These are phyloP conservation scores for Rhododendron ferrugineum DNA, from an alignment of 148 eudicot species.

Conservation along the genomic window DNA sequence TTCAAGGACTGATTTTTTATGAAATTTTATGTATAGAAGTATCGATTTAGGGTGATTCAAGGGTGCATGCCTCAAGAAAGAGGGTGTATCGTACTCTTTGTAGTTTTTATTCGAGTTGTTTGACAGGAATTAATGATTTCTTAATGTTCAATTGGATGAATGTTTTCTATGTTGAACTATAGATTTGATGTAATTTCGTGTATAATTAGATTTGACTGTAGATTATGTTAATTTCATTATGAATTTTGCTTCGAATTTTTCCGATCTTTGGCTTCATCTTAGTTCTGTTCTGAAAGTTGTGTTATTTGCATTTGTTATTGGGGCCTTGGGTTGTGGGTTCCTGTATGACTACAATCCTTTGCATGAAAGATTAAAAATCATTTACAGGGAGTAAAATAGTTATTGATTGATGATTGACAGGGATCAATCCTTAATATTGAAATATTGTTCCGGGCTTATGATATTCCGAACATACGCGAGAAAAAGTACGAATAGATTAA, in stretches of 20 bases:
- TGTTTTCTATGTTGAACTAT: neutral
- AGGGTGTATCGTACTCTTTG: neutral
- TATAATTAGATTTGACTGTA: neutral
- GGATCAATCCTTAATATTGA: neutral
- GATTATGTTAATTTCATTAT: neutral
- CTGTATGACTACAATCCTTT: neutral
- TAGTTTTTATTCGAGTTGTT: neutral
- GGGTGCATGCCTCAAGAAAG: neutral
- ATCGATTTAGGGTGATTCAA: neutral
- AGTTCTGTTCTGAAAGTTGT: neutral
- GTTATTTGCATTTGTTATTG: neutral
- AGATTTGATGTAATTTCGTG: neutral
- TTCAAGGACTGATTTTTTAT: neutral
- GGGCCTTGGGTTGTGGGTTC: neutral
- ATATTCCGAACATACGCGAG: neutral
- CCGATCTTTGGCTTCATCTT: neutral
- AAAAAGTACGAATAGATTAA: neutral
- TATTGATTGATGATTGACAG: neutral
- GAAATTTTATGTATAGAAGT: neutral
- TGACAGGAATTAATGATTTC: too few relatives aligned
- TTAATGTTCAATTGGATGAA: neutral
- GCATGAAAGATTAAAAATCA: neutral
- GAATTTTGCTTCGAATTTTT: neutral
- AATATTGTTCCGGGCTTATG: neutral
- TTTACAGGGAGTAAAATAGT: neutral